Conservation (phyloP, 345 rosid species). For the Leavenworthia alabamica region DNA sequence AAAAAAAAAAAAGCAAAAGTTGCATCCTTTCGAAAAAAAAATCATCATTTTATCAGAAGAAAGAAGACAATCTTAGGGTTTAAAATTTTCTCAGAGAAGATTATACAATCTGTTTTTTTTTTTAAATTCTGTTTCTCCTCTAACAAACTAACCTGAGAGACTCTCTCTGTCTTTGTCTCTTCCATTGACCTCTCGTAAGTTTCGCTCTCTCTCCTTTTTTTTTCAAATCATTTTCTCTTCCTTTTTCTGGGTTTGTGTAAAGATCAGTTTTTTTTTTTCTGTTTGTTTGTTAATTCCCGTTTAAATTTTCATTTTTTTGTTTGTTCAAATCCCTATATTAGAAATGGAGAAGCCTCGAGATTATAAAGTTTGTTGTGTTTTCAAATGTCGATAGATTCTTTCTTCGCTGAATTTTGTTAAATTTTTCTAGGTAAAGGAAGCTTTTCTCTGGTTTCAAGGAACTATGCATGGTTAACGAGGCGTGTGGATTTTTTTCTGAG, state of each 20-base stretch:
- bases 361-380: constrained; percentile 1
- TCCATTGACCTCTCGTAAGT: constrained; percentile 35
- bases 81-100: not conserved
- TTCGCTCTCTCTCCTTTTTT: constrained; percentile 7
- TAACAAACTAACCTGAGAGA: constrained; percentile 26
- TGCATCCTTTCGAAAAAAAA: constrained; percentile 10
- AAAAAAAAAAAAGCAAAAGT: constrained; percentile 14
- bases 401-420: not conserved
- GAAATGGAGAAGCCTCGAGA: constrained; percentile 28
- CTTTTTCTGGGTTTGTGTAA: constrained; percentile 13
- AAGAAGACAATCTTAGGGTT: constrained; percentile 20
- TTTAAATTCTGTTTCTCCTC: not conserved
- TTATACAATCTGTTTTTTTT: not conserved
- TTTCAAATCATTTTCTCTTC: not conserved
- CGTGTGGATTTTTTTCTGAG: not conserved
- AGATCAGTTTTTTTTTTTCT: not conserved
- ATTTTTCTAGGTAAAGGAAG: constrained; percentile 6
- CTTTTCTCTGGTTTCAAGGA: constrained; percentile 20
- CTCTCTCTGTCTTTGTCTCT: constrained; percentile 20
- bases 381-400: constrained; percentile 12
- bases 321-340: not conserved
- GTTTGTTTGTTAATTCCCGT: constrained; percentile 14
- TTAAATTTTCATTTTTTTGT: not conserved
- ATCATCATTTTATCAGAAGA: not conserved
- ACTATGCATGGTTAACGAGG: constrained; percentile 26